A percentile compares a stretch with the other conserved stretches of the same genome.
phyloP scores from a whole-genome alignment of 108 stramenopile genomes.

The Conticribra weissflogii region DNA sequence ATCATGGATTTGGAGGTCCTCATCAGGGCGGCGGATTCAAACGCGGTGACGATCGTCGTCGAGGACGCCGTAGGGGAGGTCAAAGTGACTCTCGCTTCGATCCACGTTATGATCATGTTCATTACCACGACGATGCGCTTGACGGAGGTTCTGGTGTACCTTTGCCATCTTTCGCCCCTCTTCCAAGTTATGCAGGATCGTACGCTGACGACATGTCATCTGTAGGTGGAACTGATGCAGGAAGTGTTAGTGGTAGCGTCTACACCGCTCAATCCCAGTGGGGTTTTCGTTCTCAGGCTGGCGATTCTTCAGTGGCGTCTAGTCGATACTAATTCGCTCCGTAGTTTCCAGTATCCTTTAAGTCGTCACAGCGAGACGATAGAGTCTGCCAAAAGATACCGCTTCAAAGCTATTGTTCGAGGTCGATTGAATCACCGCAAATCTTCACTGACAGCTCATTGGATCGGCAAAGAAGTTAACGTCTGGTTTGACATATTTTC shows the following conservation, averaged over 20 bases:
- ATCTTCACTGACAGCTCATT: too few relatives aligned
- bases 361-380: too few relatives aligned
- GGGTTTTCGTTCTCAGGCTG: constrained; percentile 54
- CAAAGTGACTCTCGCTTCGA: constrained; percentile 86
- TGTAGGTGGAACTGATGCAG: constrained; percentile 75
- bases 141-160: constrained; percentile 59
- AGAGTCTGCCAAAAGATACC: too few relatives aligned
- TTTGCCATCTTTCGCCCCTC: constrained; percentile 85
- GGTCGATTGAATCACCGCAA: too few relatives aligned
- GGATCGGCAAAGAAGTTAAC: too few relatives aligned
- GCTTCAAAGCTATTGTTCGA: too few relatives aligned
- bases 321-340: constrained; percentile 28
- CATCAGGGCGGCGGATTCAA: constrained; percentile 51
- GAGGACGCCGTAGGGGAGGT: constrained; percentile 59
- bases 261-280: constrained; percentile 48
- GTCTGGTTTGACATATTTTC: too few relatives aligned
- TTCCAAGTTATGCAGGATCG: constrained; percentile 66
- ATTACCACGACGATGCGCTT: constrained; percentile 47
- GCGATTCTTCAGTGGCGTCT: constrained; percentile 31
- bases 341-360: too few relatives aligned
- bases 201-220: constrained; percentile 75
- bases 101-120: constrained; percentile 69
- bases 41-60: constrained; percentile 52
- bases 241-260: constrained; percentile 54
- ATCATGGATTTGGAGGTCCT: constrained; percentile 38